A percentile compares a stretch with the other conserved stretches of the same genome.
Conservation (phyloP, 352 stramenopile genomes). For the Plasmopara halstedii region DNA sequence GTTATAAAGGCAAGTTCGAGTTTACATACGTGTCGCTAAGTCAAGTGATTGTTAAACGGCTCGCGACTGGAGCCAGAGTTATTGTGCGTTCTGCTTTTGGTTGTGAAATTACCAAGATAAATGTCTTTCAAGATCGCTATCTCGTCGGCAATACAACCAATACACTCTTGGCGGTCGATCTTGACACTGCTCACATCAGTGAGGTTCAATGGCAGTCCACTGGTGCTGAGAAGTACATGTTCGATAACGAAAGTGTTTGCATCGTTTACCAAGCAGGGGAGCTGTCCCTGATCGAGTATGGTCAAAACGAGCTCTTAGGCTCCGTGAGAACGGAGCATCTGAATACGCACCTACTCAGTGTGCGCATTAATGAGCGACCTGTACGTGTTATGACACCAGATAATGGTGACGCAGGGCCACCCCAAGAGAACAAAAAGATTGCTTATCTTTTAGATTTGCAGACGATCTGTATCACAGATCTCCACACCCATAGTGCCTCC, state of each 20-base stretch:
- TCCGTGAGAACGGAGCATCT: slow-evolving; percentile 89
- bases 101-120: slow-evolving; percentile 91
- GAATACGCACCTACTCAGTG: slow-evolving; percentile 87
- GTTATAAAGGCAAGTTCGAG: slow-evolving; percentile 93
- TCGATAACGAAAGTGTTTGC: slow-evolving; percentile 88
- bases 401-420: slow-evolving; percentile 22
- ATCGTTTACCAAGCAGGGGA: slow-evolving; percentile 91
- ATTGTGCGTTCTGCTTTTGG: slow-evolving; percentile 87
- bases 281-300: slow-evolving; percentile 91
- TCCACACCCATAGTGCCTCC: slow-evolving; percentile 67
- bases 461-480: slow-evolving; percentile 87
- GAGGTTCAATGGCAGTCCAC: slow-evolving; percentile 89
- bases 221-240: slow-evolving; percentile 91
- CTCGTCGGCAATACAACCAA: slow-evolving; percentile 89
- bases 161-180: slow-evolving; percentile 87
- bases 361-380: slow-evolving; percentile 90
- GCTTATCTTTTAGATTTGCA: slow-evolving; percentile 91
- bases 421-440: slow-evolving; percentile 89
- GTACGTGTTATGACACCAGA: slow-evolving; percentile 5
- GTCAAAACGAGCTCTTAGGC: slow-evolving; percentile 87
- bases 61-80: slow-evolving; percentile 77
- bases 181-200: slow-evolving; percentile 87
- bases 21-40: slow-evolving; percentile 92
- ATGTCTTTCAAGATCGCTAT: slow-evolving; percentile 91
- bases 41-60: slow-evolving; percentile 91